Conservation (phyloP, 345 rosid species). For the rapeseed (Brassica napus) region DNA sequence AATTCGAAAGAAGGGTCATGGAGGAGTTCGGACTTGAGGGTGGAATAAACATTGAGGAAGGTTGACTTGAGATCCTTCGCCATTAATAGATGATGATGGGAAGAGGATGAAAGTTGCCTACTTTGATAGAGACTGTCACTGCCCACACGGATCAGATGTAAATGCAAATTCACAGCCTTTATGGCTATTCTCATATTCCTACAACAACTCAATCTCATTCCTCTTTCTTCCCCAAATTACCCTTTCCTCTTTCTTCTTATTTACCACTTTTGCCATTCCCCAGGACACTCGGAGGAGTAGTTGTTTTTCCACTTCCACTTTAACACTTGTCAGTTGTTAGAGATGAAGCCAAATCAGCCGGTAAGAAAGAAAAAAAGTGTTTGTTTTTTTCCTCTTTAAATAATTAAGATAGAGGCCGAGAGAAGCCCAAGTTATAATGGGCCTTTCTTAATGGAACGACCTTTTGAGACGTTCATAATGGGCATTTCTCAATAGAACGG, state of each 20-base stretch:
- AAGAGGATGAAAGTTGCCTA: neutral
- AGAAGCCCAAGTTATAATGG: neutral
- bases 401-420: neutral
- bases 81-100: slow-evolving; percentile 38
- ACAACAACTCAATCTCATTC: slow-evolving; percentile 34
- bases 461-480: neutral
- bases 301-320: neutral
- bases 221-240: slow-evolving; percentile 3
- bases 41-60: slow-evolving; percentile 56
- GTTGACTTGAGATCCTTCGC: slow-evolving; percentile 61
- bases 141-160: slow-evolving; percentile 20
- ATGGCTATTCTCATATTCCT: slow-evolving; percentile 24
- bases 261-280: slow-evolving; percentile 19
- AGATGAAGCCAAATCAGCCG: neutral
- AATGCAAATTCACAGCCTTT: slow-evolving; percentile 2
- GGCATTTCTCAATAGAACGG: neutral
- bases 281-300: slow-evolving; percentile 2
- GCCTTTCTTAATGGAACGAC: neutral
- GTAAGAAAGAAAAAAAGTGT: neutral
- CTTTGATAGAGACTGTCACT: slow-evolving; percentile 29
- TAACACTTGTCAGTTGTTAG: slow-evolving; percentile 2
- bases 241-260: neutral
- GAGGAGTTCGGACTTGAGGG: slow-evolving; percentile 68
- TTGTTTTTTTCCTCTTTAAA: neutral
- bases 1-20: slow-evolving; percentile 79